phyloP scores from a whole-genome alignment of 2,329 filamentous ascomycete genomes.

The Clonostachys solani region DNA sequence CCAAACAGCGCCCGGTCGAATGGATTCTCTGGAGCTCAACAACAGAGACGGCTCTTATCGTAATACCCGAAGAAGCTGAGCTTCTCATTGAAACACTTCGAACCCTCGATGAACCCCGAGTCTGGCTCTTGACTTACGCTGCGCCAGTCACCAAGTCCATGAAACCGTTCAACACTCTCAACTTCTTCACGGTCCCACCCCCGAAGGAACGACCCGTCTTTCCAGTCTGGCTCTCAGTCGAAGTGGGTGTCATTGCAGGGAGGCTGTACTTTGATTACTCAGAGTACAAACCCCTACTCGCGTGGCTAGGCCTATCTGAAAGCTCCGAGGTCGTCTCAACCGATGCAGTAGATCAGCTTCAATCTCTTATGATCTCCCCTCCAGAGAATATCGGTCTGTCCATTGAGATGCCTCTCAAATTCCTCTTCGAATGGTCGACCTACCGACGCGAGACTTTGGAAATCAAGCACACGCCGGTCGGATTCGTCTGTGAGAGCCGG shows the following conservation, averaged over 20 bases:
- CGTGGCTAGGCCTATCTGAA: constrained; percentile 19
- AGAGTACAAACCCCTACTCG: constrained; percentile 32
- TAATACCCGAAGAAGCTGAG: constrained; percentile 63
- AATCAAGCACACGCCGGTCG: constrained; percentile 52
- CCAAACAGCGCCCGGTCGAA: constrained; percentile 41
- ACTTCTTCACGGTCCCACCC: constrained; percentile 46
- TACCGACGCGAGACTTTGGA: constrained; percentile 48
- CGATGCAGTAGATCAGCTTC: background rate
- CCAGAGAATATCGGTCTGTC: constrained; percentile 15
- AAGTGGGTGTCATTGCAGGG: constrained; percentile 57
- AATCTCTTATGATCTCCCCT: background rate
- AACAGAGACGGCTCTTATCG: constrained; percentile 43
- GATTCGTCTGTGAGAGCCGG: constrained; percentile 44
- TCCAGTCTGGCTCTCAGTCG: constrained; percentile 49
- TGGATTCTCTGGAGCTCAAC: constrained; percentile 56
- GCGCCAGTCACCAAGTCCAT: constrained; percentile 57
- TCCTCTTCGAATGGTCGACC: constrained; percentile 51
- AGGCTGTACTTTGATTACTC: constrained; percentile 53
- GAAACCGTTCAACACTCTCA: constrained; percentile 51
- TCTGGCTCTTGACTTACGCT: constrained; percentile 51
- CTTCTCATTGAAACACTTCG: constrained; percentile 40
- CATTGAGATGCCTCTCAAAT: constrained; percentile 12
- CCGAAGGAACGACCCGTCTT: constrained; percentile 31
- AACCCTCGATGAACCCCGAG: constrained; percentile 6
- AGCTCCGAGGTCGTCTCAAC: background rate